A percentile compares a stretch with the other conserved stretches of the same genome.
These are phyloP conservation scores for Metschnikowia kofuensis DNA, from an alignment of 805 yeast genomes.

Conservation along the genomic window DNA sequence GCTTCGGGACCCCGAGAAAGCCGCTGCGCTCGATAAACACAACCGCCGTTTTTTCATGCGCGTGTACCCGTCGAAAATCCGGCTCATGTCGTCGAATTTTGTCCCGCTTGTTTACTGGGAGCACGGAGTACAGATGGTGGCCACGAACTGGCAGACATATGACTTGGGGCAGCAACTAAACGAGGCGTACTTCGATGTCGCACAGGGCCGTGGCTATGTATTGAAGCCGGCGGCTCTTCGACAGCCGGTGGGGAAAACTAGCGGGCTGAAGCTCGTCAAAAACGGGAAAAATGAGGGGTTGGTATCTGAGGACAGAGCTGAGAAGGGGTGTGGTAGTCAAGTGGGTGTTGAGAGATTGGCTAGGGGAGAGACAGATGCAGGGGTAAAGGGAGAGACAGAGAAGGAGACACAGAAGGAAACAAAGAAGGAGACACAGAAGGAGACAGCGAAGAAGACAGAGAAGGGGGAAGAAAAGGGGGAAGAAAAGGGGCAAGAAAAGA, in stretches of 20 bases:
- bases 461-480: background rate
- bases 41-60: conserved; percentile 75
- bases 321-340: background rate
- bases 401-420: background rate
- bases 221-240: conserved; percentile 62
- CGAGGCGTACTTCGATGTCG: conserved; percentile 71
- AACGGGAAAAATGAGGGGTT: background rate
- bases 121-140: conserved; percentile 89
- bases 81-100: conserved; percentile 79
- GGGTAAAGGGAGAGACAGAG: background rate
- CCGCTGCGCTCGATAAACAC: conserved; percentile 65
- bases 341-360: too few species aligned
- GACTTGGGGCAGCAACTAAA: conserved; percentile 88
- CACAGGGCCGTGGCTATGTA: conserved; percentile 67
- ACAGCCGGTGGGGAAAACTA: conserved; percentile 27
- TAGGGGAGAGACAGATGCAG: too few species aligned
- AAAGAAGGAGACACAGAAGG: background rate
- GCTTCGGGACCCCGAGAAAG: conserved; percentile 57
- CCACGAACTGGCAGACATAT: conserved; percentile 93
- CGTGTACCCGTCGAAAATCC: conserved; percentile 78
- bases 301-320: background rate
- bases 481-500: background rate
- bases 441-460: conserved; percentile 10
- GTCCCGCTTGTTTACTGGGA: conserved; percentile 79
- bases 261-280: too few species aligned